phyloP scores from a whole-genome alignment of 2,329 filamentous ascomycete species.

The Arthrobotrys megalospora region DNA sequence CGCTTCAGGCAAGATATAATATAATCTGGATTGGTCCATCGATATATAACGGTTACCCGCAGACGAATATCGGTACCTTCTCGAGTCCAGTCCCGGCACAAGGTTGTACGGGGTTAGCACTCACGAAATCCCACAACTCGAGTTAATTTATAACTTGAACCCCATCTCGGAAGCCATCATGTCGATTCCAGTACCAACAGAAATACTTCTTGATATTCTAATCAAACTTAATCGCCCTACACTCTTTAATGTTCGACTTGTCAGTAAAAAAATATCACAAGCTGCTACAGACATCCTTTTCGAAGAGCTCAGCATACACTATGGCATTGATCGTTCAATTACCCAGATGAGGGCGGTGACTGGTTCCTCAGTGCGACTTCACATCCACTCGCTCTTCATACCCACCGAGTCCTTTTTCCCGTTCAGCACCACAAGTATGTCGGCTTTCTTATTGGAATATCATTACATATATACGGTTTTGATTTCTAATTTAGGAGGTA shows the following conservation, averaged over 20 bases:
- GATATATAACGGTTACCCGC: too few species aligned
- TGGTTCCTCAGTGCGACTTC: neutral
- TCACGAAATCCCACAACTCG: too few species aligned
- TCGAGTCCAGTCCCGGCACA: too few species aligned
- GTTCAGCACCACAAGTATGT: neutral
- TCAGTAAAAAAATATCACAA: neutral
- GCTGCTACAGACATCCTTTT: neutral
- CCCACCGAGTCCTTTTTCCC: neutral
- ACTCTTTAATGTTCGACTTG: neutral
- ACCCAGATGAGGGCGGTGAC: neutral
- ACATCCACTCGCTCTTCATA: neutral
- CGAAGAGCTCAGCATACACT: neutral
- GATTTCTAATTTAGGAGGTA: too few species aligned
- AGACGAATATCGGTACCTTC: too few species aligned
- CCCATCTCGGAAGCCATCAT: neutral
- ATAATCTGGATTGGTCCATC: too few species aligned
- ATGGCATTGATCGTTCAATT: neutral
- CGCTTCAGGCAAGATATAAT: too few species aligned
- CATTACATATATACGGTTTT: neutral
- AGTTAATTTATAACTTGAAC: too few species aligned
- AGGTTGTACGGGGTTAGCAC: too few species aligned
- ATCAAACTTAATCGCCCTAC: neutral
- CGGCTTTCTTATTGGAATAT: neutral
- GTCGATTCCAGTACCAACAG: neutral
- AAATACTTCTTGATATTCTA: neutral